These are phyloP conservation scores for Infundibulicybe gibba DNA, from an alignment of 768 basidiomycete genomes.

Conservation along the genomic window DNA sequence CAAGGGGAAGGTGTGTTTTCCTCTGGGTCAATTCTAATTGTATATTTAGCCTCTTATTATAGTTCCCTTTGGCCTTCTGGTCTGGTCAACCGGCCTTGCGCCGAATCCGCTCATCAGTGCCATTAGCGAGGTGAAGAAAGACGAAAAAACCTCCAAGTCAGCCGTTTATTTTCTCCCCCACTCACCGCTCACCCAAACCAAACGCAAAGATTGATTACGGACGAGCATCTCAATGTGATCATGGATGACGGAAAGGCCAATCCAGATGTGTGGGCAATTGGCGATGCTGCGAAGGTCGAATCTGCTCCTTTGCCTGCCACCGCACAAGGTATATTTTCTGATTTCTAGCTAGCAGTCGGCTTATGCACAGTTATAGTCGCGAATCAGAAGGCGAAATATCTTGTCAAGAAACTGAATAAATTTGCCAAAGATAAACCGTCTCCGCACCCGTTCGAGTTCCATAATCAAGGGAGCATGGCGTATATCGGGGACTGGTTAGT, in stretches of 20 bases:
- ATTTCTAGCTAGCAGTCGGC: conserved; percentile 8
- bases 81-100: conserved; percentile 86
- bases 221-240: conserved; percentile 61
- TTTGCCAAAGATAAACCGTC: conserved; percentile 46
- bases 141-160: conserved; percentile 54
- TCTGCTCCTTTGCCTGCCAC: conserved; percentile 71
- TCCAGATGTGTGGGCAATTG: conserved; percentile 76
- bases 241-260: conserved; percentile 49
- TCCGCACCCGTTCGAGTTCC: conserved; percentile 60
- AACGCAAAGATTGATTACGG: conserved; percentile 31
- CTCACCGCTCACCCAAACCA: background rate
- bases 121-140: conserved; percentile 57
- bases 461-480: conserved; percentile 72
- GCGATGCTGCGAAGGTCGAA: conserved; percentile 67
- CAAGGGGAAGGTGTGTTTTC: conserved; percentile 55
- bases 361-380: conserved; percentile 45
- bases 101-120: conserved; percentile 75
- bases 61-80: conserved; percentile 81
- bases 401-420: conserved; percentile 64
- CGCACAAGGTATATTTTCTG: conserved; percentile 57
- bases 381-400: conserved; percentile 69
- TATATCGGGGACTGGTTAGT: conserved; percentile 75
- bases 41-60: conserved; percentile 2
- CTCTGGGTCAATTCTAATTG: conserved; percentile 4
- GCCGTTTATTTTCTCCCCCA: conserved; percentile 3